Evolutionary conservation across 805 yeast genomes (phyloP), one percentile per base, ranked within the genome.

Genomic region (Ogataea pini): DNA sequence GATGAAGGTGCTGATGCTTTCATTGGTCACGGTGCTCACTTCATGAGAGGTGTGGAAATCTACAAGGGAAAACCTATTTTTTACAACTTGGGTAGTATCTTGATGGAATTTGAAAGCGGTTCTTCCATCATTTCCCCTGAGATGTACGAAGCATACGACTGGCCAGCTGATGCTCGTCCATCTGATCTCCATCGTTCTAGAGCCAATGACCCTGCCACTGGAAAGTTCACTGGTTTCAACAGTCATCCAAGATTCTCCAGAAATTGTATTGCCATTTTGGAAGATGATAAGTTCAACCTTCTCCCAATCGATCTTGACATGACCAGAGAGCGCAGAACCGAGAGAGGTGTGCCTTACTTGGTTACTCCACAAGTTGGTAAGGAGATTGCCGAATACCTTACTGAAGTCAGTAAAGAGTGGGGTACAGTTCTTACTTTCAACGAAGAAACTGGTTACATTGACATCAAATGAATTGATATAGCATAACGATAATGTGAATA

Each of bases 21-120:
- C 32, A 48, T 60, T 42, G 64, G 66, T 7, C 66, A 60, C 51
- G 65, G 67, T 48, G 65, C 63, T 28, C 63, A 60, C 44, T 57
- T 61, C 50, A 51, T 63, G 56, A 56, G 68, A 49, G 61, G 68
- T 49, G 61, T 61, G 43, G 61, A 67, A 50, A 53, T 59, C 29
- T 51, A 57, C 51, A 61, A 61, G 38, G 62, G 57, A 10, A 62
- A 52, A 44, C 65, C 64, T 22, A 62, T 62, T 17, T 57, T 62
- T 45, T 62, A 61, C 50, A 62, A 62, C 41, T 44, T 62, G 22
- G 65, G 65, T 19, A 54, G 60, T 16, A 54, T 62, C 18, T 31
- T 62, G 33, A 61, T 62, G 66, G 64, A 61, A 42, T 62, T 62
- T 25, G 67, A 54, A 47, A 56, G 57, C 14, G 67, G 62, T 42